Evolutionary conservation across 1,284 basidiomycete species (phyloP).

Genomic region (Moesziomyces sp.): DNA sequence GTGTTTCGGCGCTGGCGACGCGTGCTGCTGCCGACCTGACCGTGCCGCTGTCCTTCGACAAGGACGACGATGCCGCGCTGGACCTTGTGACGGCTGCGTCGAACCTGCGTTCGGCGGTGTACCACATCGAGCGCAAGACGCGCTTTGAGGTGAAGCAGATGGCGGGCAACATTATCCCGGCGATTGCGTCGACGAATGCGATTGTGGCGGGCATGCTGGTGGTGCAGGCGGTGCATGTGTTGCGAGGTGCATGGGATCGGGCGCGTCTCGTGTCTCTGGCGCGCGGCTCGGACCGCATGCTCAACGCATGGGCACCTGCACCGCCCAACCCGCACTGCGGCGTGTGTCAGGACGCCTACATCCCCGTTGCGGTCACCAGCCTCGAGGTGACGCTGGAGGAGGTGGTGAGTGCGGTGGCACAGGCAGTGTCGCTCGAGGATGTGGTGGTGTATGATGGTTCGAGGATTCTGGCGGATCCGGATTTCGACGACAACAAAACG

Average conservation of each 20-base stretch:
- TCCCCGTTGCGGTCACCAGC: slow-evolving; percentile 71
- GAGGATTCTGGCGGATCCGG: slow-evolving; percentile 83
- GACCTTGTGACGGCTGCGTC: slow-evolving; percentile 95
- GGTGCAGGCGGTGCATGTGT: slow-evolving; percentile 85
- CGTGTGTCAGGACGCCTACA: slow-evolving; percentile 87
- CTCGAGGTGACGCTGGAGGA: slow-evolving; percentile 81
- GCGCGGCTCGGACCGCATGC: slow-evolving; percentile 30
- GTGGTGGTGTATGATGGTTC: slow-evolving; percentile 77
- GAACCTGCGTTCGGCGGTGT: slow-evolving; percentile 89
- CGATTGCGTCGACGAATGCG: slow-evolving; percentile 98
- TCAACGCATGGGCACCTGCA: slow-evolving; percentile 29
- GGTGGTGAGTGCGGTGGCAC: slow-evolving; percentile 73
- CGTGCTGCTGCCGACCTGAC: slow-evolving; percentile 78
- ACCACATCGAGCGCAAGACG: slow-evolving; percentile 86
- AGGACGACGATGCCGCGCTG: slow-evolving; percentile 95
- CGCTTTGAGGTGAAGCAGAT: slow-evolving; percentile 99
- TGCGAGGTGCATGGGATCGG: slow-evolving; percentile 67
- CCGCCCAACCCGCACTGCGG: slow-evolving; percentile 73
- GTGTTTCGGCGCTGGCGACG: slow-evolving; percentile 79
- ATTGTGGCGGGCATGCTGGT: slow-evolving; percentile 94
- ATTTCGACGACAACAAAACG: slow-evolving; percentile 85
- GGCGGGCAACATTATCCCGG: slow-evolving; percentile 96
- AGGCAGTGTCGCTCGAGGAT: slow-evolving; percentile 71
- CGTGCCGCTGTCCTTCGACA: slow-evolving; percentile 86
- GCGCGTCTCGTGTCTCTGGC: slow-evolving; percentile 49